Evolutionary conservation across 192 early-diverging fungal species (phyloP), one percentile per base, ranked within the genome.

Genomic region (Backusella morwellensis): DNA sequence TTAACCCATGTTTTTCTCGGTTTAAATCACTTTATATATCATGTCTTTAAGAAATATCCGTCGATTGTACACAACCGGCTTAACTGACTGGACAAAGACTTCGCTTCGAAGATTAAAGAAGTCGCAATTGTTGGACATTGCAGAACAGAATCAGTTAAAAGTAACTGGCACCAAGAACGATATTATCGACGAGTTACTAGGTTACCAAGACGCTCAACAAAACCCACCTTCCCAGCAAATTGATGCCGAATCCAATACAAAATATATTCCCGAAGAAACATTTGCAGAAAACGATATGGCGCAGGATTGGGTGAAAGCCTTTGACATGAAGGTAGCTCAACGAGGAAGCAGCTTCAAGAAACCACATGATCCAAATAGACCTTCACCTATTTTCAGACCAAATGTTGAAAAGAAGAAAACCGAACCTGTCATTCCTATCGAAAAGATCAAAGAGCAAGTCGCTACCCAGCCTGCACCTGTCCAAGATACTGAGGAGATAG

Each of bases 101-200:
- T 67, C 72, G 11, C 47, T 81, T 34, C 70, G 75, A 34, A 59
- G 67, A 38, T n/a, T 81, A 68, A 77, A 74, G 34, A 81, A 81
- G 44, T n/a, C 67, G 21, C 40, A 77, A 42, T 66, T 81, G 67
- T 29, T 74, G 11, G 8, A 42, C 2, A 56, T 81, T 42, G 80
- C 76, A 0, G 3, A 75, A 35, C 54, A 81, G 11, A 52, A 71
- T 17, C 17, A 81, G 3, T 35, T 81, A 12, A 52, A 67, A 8
- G 1, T 50, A 2, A 35, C 41, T 59, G 80, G 80, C 0, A 77
- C 80, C 26, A 81, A 81, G 42, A 77, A 77, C 23, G 80, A 81
- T 14, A 34, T 77, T 9, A 75, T 81, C 35, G 63, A 41, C 3
- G 54, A 76, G 29, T 36, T 81, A 6, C 19, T 77, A 3, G 63